These are phyloP conservation scores for Trichomonas tenax DNA, from an alignment of 208 protist genomes.

Conservation along the genomic window DNA sequence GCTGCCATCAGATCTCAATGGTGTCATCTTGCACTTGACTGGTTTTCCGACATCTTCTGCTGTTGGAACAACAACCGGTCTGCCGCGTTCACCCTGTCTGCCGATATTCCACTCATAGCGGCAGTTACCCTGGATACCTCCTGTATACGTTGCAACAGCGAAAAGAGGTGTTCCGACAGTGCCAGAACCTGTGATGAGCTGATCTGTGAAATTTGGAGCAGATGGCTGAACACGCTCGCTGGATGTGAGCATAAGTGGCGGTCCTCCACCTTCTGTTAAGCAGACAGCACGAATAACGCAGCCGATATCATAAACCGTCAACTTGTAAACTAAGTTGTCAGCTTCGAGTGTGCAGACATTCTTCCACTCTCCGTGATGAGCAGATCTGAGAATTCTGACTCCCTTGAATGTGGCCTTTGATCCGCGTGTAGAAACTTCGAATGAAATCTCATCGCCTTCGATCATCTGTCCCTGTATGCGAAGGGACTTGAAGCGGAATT, in stretches of 20 bases:
- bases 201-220: not conserved
- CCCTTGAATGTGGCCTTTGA: not conserved
- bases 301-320: not conserved
- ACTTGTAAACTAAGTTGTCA: not conserved
- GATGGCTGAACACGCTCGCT: not conserved
- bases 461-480: not conserved
- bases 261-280: not conserved
- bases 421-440: not conserved
- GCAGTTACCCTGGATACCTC: not conserved
- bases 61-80: not conserved
- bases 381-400: not conserved
- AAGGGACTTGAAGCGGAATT: slow-evolving; percentile 6
- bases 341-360: not conserved
- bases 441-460: not conserved
- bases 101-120: not conserved
- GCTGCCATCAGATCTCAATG: not conserved
- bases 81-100: not conserved
- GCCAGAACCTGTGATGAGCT: not conserved
- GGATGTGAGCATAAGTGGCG: not conserved
- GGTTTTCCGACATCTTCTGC: not conserved
- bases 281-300: not conserved
- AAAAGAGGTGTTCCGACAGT: not conserved
- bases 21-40: not conserved
- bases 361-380: not conserved
- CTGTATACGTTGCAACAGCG: not conserved